Base-by-base conservation (phyloP, 345 rosid genomes). In the Eucalyptus marginata region DNA sequence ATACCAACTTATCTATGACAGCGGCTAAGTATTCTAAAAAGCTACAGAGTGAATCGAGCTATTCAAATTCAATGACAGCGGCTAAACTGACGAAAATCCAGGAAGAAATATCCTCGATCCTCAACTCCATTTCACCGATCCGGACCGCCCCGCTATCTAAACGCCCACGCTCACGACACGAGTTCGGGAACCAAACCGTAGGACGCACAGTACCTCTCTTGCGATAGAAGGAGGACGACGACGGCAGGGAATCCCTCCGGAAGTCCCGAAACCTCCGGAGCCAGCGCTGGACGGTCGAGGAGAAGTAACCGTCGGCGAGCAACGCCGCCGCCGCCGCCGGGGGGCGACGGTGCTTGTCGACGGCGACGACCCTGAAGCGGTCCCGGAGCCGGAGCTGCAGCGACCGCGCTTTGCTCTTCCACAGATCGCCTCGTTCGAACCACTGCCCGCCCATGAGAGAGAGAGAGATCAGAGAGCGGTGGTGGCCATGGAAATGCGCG, bases 351-450 rank as follows among this genome's bases (percentile, higher is more conserved):
- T 91, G 95, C 71, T 93, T 96, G 68, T 91, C 93, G 54, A 95
- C 98, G 24, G 96, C 99, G 25, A 95, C 98, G 86, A 97, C 93
- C 44, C 98, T 92, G 89, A 98, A 95, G 31, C 98, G 97, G 58
- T 96, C 95, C 68, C 96, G 91, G 90, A 98, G 94, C 49, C 92
- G 95, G 90, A 94, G 95, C 92, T 96, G 98, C 13, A 98, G 90
- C 16, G 91, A 89, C 10, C 95, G 91, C 0, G 95, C 97, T 56
- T 91, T 96, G 91, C 92, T 93, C 95, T 95, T 97, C 98, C 99
- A 97, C 36, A 95, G 94, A 92, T 96, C 99, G 80, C 94, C 94
- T 52, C 94, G 88, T 33, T 96, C 99, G 81, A 95, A 86, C 88
- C 95, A 88, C 90, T 93, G 96, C 29, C 91, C 93, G 56, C 93